Base-by-base conservation (phyloP, 2,329 filamentous ascomycete species). In the Phyllosticta ampelicida region DNA sequence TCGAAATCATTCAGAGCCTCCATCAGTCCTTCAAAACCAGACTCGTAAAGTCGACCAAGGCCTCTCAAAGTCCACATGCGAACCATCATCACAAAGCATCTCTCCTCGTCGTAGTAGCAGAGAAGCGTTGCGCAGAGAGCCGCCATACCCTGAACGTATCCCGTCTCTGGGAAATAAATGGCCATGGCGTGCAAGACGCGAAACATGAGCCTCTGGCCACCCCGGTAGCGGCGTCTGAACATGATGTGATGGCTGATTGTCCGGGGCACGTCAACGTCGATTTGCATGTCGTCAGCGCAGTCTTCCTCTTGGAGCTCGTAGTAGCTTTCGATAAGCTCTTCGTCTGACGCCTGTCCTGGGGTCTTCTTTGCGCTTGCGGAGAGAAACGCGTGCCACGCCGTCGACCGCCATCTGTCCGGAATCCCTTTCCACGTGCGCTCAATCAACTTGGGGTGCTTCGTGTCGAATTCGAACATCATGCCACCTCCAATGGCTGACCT, bases 141-240 rank as follows among this genome's bases (percentile, higher is more conserved):
- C 16, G 92, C 94, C 94, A 99, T 99, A 56, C 94, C 94, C 73
- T 99, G 94, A 0, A 97, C 94, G 70, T 99, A 99, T 26, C 94
- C 94, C 5, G 89, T 94, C 21, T 88, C 86, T 0, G 90, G 89
- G 63, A 92, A 92, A 70, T 96, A 95, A 10, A 99, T 80, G 18
- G 90, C 92, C 69, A 97, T 83, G 51, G 89, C 87, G 69, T 97
- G 94, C 26, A 99, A 79, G 2, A 97, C 90, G 54, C 94, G 84
- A 73, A 99, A 99, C 2, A 99, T 78, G 13, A 97, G 77, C 50
- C 94, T 83, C 72, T 99, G 92, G 19, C 71, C 94, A 61, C 94
- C 94, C 21, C 90, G 84, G 73, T 99, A 99, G 54, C 94, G 82
- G 62, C 85, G 82, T 51, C 94, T 85, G 70, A 99, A 99, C 92